Conservation (phyloP, 2,329 filamentous ascomycete genomes). For the Hyphodiscus sp. region DNA sequence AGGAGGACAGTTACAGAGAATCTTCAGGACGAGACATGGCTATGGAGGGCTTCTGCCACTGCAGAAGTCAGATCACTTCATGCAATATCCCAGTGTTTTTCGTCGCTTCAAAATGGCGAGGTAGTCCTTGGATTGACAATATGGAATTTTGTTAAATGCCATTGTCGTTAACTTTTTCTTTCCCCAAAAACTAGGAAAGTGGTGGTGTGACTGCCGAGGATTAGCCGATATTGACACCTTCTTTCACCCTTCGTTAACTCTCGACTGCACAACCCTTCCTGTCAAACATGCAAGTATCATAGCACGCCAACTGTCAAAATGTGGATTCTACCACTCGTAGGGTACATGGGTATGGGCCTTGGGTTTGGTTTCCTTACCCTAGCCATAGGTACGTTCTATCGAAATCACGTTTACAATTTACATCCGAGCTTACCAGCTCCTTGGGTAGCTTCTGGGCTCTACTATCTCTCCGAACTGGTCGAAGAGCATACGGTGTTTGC, state of each 20-base stretch:
- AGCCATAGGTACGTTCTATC: slow-evolving; percentile 63
- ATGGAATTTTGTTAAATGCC: not conserved
- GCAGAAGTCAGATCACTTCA: slow-evolving; percentile 14
- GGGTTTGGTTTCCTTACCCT: slow-evolving; percentile 93
- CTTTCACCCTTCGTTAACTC: slow-evolving; percentile 7
- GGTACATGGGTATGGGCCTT: slow-evolving; percentile 78
- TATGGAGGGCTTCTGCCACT: slow-evolving; percentile 25
- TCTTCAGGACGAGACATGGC: slow-evolving; percentile 97
- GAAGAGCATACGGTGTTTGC: slow-evolving; percentile 95
- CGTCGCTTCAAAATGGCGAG: not conserved
- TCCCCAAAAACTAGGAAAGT: no score
- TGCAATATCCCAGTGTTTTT: not conserved
- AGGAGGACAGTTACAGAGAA: slow-evolving; percentile 55
- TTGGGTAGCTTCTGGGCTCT: slow-evolving; percentile 77
- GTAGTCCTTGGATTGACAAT: not conserved
- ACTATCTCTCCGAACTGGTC: slow-evolving; percentile 96
- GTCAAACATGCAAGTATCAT: slow-evolving; percentile 22
- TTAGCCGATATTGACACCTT: slow-evolving; percentile 3
- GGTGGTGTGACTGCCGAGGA: slow-evolving; percentile 1
- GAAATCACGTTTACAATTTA: not conserved
- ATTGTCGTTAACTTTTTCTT: not conserved
- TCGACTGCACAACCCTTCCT: not conserved
- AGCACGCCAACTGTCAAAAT: slow-evolving; percentile 34
- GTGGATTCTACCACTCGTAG: slow-evolving; percentile 93
- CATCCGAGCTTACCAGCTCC: slow-evolving; percentile 2